These are phyloP conservation scores for Borealophlyctis nickersoniae DNA, from an alignment of 192 early-diverging fungal species.

Conservation along the genomic window DNA sequence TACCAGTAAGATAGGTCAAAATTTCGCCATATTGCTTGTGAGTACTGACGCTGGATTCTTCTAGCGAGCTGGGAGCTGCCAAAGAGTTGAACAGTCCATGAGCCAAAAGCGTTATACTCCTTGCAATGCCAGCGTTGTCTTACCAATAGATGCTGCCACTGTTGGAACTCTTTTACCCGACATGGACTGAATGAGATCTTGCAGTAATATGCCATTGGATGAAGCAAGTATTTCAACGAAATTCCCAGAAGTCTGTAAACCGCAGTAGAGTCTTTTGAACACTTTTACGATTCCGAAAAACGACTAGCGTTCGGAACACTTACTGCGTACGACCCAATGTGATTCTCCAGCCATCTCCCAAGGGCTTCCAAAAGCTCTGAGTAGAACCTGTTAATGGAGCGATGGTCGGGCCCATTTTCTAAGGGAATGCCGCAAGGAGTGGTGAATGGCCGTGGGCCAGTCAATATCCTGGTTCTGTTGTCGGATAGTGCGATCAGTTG, in stretches of 20 bases:
- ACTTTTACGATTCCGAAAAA: background rate
- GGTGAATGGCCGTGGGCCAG: slow-evolving; percentile 22
- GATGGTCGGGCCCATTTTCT: slow-evolving; percentile 17
- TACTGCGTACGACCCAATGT: slow-evolving; percentile 22
- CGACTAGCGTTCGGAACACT: background rate
- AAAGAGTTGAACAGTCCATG: too few relatives aligned
- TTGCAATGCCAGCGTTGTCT: background rate
- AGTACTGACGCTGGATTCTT: too few relatives aligned
- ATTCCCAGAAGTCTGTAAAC: slow-evolving; percentile 13
- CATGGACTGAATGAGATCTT: slow-evolving; percentile 41
- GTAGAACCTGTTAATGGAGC: slow-evolving; percentile 17
- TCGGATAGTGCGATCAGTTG: background rate
- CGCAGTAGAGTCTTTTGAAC: too few relatives aligned
- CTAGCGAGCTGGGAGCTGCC: too few relatives aligned
- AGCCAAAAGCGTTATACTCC: too few relatives aligned
- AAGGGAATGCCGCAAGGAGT: slow-evolving; percentile 43
- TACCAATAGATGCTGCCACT: background rate
- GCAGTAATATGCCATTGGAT: slow-evolving; percentile 27
- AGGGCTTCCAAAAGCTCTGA: slow-evolving; percentile 26
- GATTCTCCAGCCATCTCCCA: slow-evolving; percentile 43
- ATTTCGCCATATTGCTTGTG: slow-evolving; percentile 32
- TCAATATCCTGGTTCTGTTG: slow-evolving; percentile 30
- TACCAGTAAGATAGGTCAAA: slow-evolving; percentile 26
- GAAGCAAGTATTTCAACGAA: slow-evolving; percentile 28
- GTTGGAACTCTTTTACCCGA: slow-evolving; percentile 33